Base-by-base conservation (phyloP, 257 asterid species). In the Salvia rosmarinus region DNA sequence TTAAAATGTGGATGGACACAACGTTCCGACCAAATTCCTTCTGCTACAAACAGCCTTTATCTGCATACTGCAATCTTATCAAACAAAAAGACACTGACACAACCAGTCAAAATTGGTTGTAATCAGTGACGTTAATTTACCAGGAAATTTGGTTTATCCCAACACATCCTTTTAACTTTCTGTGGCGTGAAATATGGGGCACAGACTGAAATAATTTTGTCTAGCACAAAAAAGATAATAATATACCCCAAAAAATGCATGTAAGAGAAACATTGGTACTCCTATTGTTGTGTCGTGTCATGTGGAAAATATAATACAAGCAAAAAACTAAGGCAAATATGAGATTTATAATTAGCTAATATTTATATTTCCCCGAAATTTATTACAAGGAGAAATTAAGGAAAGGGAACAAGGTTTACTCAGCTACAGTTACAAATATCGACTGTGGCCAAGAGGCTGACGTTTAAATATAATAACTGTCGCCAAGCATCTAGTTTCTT, bases 351-450 rank as follows among this genome's bases (percentile, higher is more conserved):
- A 63, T 9, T 4, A 47, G 65, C 35, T 50, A 72, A 16, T 35
- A 28, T 13, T 9, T 21, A 71, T 71, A 59, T 30, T 49, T 49
- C 56, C 46, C 64, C 52, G 35, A 30, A 46, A 37, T n/a, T 49
- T 28, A 67, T 80, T 49, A 69, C 59, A 74, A 52, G 10, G 59
- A 70, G 78, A 75, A 12, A 37, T 37, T 9, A 8, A 73, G 57
- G 37, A 6, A 63, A 58, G 56, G 21, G 37, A 5, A 46, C 21
- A 28, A 32, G 47, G 64, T 34, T 43, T 57, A 74, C 60, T 64
- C 13, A 55, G 68, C 71, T 32, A 77, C 55, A 57, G 19, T 67
- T 62, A 61, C 72, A 35, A 62, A 68, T 57, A 55, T 49, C 20
- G 62, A 64, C 43, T 39, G 44, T 39, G 46, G 34, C 68, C 14